These are phyloP conservation scores for Neocallimastix lanati DNA, from an alignment of 192 early-diverging fungal species.

Conservation along the genomic window DNA sequence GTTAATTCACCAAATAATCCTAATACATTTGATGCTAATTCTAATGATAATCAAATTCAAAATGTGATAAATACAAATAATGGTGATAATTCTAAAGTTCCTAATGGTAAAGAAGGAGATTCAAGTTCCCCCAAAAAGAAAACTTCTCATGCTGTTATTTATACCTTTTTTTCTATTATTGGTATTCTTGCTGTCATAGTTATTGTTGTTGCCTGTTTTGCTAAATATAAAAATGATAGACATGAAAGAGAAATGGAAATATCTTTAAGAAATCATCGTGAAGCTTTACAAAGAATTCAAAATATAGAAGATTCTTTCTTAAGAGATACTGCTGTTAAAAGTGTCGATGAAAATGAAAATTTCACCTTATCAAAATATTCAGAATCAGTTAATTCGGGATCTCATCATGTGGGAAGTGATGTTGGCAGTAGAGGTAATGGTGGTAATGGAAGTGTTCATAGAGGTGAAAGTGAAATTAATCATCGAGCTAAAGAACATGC, in stretches of 20 bases:
- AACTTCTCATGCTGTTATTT: neutral
- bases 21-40: neutral
- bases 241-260: neutral
- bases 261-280: neutral
- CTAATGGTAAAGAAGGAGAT: neutral
- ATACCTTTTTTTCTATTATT: neutral
- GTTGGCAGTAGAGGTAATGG: neutral
- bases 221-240: neutral
- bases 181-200: neutral
- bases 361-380: neutral
- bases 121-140: neutral
- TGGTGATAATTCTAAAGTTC: neutral
- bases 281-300: neutral
- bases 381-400: neutral
- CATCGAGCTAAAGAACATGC: neutral
- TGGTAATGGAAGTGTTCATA: neutral
- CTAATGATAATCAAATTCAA: neutral
- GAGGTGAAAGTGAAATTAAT: neutral
- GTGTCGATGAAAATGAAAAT: neutral
- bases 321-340: neutral
- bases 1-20: neutral
- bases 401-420: neutral
- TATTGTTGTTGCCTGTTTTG: neutral
- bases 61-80: neutral
- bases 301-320: neutral